Conservation (phyloP, 176 grass and related monocot species). For the Carex littledalei region DNA sequence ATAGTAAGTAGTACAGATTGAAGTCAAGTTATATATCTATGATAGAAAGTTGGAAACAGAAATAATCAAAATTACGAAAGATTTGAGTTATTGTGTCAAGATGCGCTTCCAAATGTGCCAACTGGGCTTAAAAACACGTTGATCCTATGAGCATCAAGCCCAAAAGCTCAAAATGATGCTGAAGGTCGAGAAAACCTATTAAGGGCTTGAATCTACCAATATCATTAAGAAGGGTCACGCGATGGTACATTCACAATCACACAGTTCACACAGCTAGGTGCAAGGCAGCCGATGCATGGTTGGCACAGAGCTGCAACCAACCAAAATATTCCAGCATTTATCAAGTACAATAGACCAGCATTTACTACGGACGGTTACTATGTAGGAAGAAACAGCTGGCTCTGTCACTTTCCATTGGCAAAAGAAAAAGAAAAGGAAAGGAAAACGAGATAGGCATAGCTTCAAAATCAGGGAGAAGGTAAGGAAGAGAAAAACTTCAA, state of each 20-base stretch:
- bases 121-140: not conserved
- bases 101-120: not conserved
- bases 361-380: slow-evolving; percentile 2
- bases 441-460: not conserved
- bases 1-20: not conserved
- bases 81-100: not conserved
- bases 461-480: not conserved
- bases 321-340: not conserved
- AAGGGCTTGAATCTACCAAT: not conserved
- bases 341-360: not conserved
- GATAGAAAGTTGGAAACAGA: not conserved
- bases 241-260: not conserved
- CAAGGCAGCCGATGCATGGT: not conserved
- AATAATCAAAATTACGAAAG: not conserved
- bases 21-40: not conserved
- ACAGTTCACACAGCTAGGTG: not conserved
- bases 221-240: too few relatives aligned
- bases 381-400: not conserved
- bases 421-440: not conserved
- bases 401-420: not conserved
- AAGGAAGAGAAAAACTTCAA: slow-evolving; percentile 1
- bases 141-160: not conserved
- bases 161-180: not conserved
- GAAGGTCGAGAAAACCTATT: not conserved
- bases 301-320: not conserved